Evolutionary conservation across 495 filamentous ascomycete genomes (phyloP).

Genomic region (Hypoxylon lenormandii): DNA sequence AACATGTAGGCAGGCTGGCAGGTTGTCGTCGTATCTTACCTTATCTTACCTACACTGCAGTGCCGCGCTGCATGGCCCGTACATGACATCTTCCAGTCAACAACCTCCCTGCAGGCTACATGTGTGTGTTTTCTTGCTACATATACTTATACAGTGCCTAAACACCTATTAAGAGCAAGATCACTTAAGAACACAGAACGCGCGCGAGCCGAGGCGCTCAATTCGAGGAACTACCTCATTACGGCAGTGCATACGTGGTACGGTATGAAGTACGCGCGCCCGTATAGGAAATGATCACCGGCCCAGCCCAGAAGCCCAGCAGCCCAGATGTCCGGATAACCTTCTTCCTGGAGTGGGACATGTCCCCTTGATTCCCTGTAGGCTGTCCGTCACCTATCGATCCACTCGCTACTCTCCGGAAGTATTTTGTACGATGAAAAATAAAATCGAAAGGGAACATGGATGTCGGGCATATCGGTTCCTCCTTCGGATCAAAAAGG

Average conservation of each 20-base stretch:
- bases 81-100: too few relatives aligned
- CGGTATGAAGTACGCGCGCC: conserved; percentile 39
- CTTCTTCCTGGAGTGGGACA: conserved; percentile 41
- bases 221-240: conserved; percentile 16
- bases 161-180: too few relatives aligned
- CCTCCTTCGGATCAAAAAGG: conserved; percentile 26
- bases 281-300: conserved; percentile 40
- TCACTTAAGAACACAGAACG: neutral
- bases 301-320: conserved; percentile 43
- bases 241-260: conserved; percentile 40
- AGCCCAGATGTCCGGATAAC: conserved; percentile 49
- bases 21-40: too few relatives aligned
- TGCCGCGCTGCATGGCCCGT: neutral
- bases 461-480: conserved; percentile 36
- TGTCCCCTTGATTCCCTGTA: conserved; percentile 36
- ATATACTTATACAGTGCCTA: too few relatives aligned
- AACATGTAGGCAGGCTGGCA: too few relatives aligned
- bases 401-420: conserved; percentile 24
- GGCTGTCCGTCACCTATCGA: conserved; percentile 36
- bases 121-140: too few relatives aligned
- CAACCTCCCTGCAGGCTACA: too few relatives aligned
- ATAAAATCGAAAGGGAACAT: conserved; percentile 6
- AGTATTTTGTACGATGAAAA: neutral
- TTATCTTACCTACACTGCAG: conserved; percentile 1
- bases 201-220: conserved; percentile 20